Conservation (phyloP, 2,329 filamentous ascomycete genomes). For the Cercospora janseana region DNA sequence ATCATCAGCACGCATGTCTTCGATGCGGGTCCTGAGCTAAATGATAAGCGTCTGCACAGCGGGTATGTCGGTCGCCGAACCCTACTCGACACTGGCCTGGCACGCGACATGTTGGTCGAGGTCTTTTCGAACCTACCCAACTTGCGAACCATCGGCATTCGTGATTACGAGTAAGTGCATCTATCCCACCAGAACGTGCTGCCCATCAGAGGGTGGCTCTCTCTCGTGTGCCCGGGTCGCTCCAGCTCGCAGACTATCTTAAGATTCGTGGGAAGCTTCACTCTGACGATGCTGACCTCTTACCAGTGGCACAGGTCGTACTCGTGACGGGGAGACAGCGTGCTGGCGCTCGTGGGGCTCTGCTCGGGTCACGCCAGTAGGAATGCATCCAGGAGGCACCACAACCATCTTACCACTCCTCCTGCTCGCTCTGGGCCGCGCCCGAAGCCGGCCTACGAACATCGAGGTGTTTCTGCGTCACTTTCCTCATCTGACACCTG, state of each 20-base stretch:
- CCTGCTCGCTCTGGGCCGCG: conserved; percentile 25
- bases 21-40: conserved; percentile 6
- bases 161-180: conserved; percentile 52
- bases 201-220: no score
- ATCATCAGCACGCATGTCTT: conserved; percentile 49
- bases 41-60: conserved; percentile 12
- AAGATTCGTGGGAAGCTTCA: neutral
- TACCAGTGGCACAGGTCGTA: conserved; percentile 43
- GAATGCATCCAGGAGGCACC: neutral
- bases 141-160: conserved; percentile 57
- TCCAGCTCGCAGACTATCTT: neutral
- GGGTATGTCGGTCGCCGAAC: conserved; percentile 20
- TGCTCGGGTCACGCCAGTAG: neutral
- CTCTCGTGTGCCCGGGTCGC: no score
- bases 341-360: conserved; percentile 58
- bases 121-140: conserved; percentile 57
- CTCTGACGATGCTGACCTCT: neutral
- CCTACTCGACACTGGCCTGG: conserved; percentile 46
- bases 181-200: neutral
- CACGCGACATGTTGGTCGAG: conserved; percentile 55
- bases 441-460: conserved; percentile 19
- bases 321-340: conserved; percentile 47
- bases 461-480: conserved; percentile 32
- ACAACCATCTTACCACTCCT: conserved; percentile 24
- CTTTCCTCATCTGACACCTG: neutral